A percentile compares a stretch with the other conserved stretches of the same genome.
Evolutionary conservation across 768 basidiomycete genomes (phyloP).

Genomic region (Rhodotorula graminis): DNA sequence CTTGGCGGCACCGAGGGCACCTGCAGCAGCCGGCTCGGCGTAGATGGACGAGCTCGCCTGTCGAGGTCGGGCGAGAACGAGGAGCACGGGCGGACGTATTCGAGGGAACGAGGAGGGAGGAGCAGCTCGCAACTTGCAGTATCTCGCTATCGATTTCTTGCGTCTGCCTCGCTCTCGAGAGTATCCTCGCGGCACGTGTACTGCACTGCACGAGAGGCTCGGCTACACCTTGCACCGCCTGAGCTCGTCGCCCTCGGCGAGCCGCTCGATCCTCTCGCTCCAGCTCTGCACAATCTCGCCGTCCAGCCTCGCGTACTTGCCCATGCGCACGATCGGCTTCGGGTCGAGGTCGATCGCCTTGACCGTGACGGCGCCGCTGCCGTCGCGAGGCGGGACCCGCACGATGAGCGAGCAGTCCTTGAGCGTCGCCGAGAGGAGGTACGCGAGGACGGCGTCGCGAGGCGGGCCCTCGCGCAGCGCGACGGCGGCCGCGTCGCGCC

Average conservation of each 20-base stretch:
- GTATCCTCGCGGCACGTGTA: no score
- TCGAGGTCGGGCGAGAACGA: not conserved
- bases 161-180: no score
- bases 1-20: not conserved
- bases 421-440: slow-evolving; percentile 84
- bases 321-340: slow-evolving; percentile 63
- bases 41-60: not conserved
- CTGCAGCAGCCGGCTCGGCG: not conserved
- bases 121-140: not conserved
- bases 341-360: slow-evolving; percentile 81
- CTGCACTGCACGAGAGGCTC: no score
- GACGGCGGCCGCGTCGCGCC: not conserved
- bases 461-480: slow-evolving; percentile 45
- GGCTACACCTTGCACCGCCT: not conserved
- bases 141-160: no score
- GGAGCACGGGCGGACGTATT: no score
- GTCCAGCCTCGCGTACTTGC: slow-evolving; percentile 71
- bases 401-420: slow-evolving; percentile 87
- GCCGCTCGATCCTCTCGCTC: not conserved
- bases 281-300: slow-evolving; percentile 54
- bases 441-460: slow-evolving; percentile 64
- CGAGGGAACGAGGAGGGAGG: no score
- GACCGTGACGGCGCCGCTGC: slow-evolving; percentile 44
- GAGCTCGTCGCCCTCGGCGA: not conserved
- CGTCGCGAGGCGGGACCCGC: slow-evolving; percentile 40